Base-by-base conservation (phyloP, 805 yeast species). In the Dipodascus geniculatus region DNA sequence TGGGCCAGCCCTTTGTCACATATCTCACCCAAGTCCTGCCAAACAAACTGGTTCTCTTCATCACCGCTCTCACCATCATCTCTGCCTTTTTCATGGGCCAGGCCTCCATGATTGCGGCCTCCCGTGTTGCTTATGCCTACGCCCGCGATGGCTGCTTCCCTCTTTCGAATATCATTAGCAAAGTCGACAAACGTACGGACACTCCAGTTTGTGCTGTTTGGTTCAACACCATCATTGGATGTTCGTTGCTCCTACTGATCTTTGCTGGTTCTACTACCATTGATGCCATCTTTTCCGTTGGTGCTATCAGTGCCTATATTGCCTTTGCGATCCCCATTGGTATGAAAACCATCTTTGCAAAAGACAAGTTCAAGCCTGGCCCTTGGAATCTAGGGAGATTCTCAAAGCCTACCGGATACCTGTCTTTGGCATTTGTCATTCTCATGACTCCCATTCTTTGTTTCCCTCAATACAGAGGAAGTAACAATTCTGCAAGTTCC, bases 81-180 rank as follows among this genome's bases (percentile, higher is more conserved):
- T 61, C 73, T 8, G 70, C 76, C 19, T 76, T 67, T 55, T 72
- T 72, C 61, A 78, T 77, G 81, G 78, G 79, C n/a, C 72, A 71
- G 55, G 72, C 79, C n/a, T 74, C 83, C 62, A 75, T 80, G 79
- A 73, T 80, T 56, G 81, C 86, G 1, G 83, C 84, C 4, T 79
- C 85, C 11, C 72, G 87, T 61, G 85, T 81, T 50, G 75, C 83
- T 17, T 83, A 71, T 61, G 81, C 87, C 2, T 83, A 82, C 64
- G 76, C 87, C 1, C 74, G 88, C 64, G 88, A 82, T 65, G 81
- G 81, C 11, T 73, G 82, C 60, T 78, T 82, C 68, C 88, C 88
- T 17, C 68, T 74, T 20, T 78, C 85, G 20, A 68, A 63, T 17
- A 48, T 58, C 51, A 77, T 79, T 78, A 70, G 74, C 57, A 61